Conservation (phyloP, 345 rosid genomes). For the Cardamine occulta region DNA sequence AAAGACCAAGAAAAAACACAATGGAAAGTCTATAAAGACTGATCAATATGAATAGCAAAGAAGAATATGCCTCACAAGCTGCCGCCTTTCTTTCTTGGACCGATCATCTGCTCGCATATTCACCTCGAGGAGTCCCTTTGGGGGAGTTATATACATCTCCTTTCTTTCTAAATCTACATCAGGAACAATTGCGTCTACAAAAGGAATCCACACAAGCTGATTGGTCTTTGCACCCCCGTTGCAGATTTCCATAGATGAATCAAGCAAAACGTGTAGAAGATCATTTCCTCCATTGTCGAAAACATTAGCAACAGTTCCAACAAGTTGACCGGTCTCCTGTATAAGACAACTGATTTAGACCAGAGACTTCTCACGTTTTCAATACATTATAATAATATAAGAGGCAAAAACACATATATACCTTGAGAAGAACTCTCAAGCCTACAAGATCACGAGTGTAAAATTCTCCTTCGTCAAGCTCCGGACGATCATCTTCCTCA, state of each 20-base stretch:
- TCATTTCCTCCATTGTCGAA: conserved; percentile 81
- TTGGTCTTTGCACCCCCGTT: conserved; percentile 52
- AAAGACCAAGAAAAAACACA: neutral
- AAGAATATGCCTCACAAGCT: conserved; percentile 85
- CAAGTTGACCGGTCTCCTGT: conserved; percentile 75
- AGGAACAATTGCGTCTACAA: conserved; percentile 88
- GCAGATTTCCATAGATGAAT: conserved; percentile 44
- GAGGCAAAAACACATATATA: conserved; percentile 15
- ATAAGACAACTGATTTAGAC: conserved; percentile 11
- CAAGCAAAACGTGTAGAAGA: conserved; percentile 74
- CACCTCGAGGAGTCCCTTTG: conserved; percentile 86
- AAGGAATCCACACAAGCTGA: conserved; percentile 83
- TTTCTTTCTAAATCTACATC: conserved; percentile 66
- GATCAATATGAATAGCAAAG: conserved; percentile 43
- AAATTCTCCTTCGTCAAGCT: conserved; percentile 77
- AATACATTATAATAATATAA: neutral
- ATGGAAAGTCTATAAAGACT: neutral
- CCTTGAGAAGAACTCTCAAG: conserved; percentile 75
- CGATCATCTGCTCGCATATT: conserved; percentile 65
- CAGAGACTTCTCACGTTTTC: neutral
- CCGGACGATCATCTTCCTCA: conserved; percentile 77
- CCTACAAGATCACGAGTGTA: conserved; percentile 88
- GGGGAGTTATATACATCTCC: conserved; percentile 84
- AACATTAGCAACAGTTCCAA: conserved; percentile 80
- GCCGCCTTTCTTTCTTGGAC: conserved; percentile 94